Base-by-base conservation (phyloP, 2,329 filamentous ascomycete species). In the Exophiala mesophila region DNA sequence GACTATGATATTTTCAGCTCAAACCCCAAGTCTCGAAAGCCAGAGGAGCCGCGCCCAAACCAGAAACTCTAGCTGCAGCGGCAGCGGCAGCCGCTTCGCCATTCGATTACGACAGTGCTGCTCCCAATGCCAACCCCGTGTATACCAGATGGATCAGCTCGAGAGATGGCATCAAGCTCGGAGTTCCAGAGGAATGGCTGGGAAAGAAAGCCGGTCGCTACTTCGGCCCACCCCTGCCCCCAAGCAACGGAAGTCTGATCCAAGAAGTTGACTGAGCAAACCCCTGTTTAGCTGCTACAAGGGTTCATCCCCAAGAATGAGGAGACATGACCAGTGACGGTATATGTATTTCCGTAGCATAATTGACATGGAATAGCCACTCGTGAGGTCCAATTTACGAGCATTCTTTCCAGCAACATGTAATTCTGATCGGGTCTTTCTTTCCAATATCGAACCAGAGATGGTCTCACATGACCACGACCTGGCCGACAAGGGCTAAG, bases 1-100 rank as follows among this genome's bases (percentile, higher is more conserved):
- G 36, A 40, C 50, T 36, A 52, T 23, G 1, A 3, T 16, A 30
- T 36, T 7, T 26, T 30, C 45, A 56, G n/a, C 71, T 83, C 37
- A 77, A 77, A 56, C 82, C 81, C 57, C 80, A 81, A 60, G 77
- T 77, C 1, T 76, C 79, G 2, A 83, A 83, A 59, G 65, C 68
- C 10, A 67, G 70, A 30, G 70, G 70, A 21, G 68, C 69, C 40
- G 72, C 71, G 32, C 62, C 66, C 5, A 68, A 66, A 13, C 66
- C 61, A 7, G 69, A 72, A 43, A 65, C 63, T 1, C 55, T 63
- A 24, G 57, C 60, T 41, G 52, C 57, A 36, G 59, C 61, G 16
- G 59, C 63, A 34, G 66, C 62, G 6, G 68, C 64, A 21, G 65
- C 61, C 4, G 44, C 38, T 13, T 47, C 48, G 12, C 63, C 67